Base-by-base conservation (phyloP, 2,329 filamentous ascomycete species). In the Scytalidium sp. region DNA sequence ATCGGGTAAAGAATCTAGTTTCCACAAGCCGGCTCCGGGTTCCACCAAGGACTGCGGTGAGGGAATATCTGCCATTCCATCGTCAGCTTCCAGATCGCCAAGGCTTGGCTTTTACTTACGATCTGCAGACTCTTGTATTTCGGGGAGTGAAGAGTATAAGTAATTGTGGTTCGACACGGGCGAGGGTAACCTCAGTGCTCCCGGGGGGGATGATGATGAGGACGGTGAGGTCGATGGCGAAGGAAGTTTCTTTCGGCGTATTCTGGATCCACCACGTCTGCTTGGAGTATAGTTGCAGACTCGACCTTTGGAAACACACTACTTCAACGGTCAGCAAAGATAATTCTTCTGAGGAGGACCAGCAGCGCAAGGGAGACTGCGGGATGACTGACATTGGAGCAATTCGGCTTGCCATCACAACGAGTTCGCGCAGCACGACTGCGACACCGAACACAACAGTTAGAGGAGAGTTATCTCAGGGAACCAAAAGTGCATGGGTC, bases 11-110 rank as follows among this genome's bases (percentile, higher is more conserved):
- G 75, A 73, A 19, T 70, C 71, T 6, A 78, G 62, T 47, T 72
- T 67, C 49, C 70, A 74, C 42, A 79, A 65, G 5, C 73, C 75
- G 6, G 73, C 75, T 2, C 75, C 74, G 2, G 75, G 74, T 9
- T 72, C 40, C 1, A 55, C 58, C 21, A 60, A 41, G 13, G 41
- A 50, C 10, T 58, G 40, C 3, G 58, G 53, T 11, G 47, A 25
- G 9, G 46, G 22, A n/a, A 49, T 40, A 19, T 15, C 32, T 36
- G 32, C 32, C 32, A 36, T 4, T 36, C 32, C 13, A 36, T n/a
- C 32, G 13, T 36, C 32, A 36, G 32, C 13, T 36, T 7, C 5
- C 15, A 10, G 7, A 36, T 36, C 13, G 13, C 15, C 6, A 36
- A 36, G 32, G 5, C 32, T n/a, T 7, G 7, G 32, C 32, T 9